Conservation (phyloP, 1,284 basidiomycete species). For the Hemileccinum hortonii region DNA sequence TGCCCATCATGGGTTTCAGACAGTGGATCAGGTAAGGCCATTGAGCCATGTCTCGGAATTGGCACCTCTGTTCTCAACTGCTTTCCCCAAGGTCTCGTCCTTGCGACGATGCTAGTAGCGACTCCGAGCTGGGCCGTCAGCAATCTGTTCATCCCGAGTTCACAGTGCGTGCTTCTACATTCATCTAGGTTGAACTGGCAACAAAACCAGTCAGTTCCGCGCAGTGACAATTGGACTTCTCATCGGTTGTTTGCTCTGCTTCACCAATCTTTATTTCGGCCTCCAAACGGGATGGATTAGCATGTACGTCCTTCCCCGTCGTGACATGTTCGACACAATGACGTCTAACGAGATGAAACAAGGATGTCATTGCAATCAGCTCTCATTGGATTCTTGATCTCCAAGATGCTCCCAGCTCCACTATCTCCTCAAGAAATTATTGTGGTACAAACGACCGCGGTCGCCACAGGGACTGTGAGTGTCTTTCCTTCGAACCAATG, state of each 20-base stretch:
- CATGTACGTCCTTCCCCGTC: constrained; percentile 44
- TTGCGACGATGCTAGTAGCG: background rate
- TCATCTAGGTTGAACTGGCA: background rate
- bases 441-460: constrained; percentile 92
- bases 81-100: constrained; percentile 9
- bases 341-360: constrained; percentile 7
- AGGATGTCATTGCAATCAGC: constrained; percentile 97
- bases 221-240: constrained; percentile 59
- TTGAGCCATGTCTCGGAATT: background rate
- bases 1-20: constrained; percentile 14
- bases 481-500: background rate
- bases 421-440: constrained; percentile 89
- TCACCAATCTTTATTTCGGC: constrained; percentile 77
- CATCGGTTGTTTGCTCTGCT: constrained; percentile 73
- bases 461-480: constrained; percentile 77
- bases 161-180: constrained; percentile 20
- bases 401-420: constrained; percentile 68
- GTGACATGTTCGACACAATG: background rate
- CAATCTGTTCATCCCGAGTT: constrained; percentile 26
- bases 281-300: constrained; percentile 78
- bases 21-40: constrained; percentile 28
- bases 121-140: background rate
- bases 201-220: constrained; percentile 29
- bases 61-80: background rate
- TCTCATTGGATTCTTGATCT: constrained; percentile 87